Evolutionary conservation across 2,329 filamentous ascomycete species (phyloP).

Genomic region (Zymoseptoria pseudotritici): DNA sequence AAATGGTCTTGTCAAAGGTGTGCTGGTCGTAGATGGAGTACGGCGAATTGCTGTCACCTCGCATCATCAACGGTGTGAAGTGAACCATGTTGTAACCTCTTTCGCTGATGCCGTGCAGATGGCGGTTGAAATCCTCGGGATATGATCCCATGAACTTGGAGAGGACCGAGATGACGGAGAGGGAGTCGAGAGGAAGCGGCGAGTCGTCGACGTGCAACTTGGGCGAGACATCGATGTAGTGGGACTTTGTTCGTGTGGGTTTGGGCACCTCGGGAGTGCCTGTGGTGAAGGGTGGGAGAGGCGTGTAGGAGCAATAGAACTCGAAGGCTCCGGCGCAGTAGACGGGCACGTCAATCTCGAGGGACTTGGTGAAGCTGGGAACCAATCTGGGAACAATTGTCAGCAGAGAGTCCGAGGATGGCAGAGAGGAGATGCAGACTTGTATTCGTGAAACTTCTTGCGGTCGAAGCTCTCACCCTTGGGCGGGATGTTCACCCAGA

Average conservation of each 20-base stretch:
- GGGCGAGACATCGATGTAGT: slow-evolving; percentile 93
- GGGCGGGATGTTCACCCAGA: slow-evolving; percentile 93
- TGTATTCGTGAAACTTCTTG: slow-evolving; percentile 76
- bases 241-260: slow-evolving; percentile 57
- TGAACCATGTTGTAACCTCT: slow-evolving; percentile 99
- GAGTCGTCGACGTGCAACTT: slow-evolving; percentile 65
- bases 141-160: slow-evolving; percentile 98
- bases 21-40: slow-evolving; percentile 96
- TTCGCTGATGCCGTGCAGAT: slow-evolving; percentile 78
- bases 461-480: slow-evolving; percentile 69
- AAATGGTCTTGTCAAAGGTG: slow-evolving; percentile 71
- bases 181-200: slow-evolving; percentile 71
- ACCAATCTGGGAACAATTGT: slow-evolving; percentile 54
- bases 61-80: slow-evolving; percentile 86
- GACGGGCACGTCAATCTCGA: slow-evolving; percentile 84
- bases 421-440: slow-evolving; percentile 50
- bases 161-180: slow-evolving; percentile 87
- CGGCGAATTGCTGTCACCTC: slow-evolving; percentile 87
- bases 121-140: slow-evolving; percentile 80
- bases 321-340: slow-evolving; percentile 78
- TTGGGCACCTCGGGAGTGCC: slow-evolving; percentile 43
- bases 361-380: slow-evolving; percentile 85
- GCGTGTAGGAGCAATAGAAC: slow-evolving; percentile 88
- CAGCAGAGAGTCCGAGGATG: slow-evolving; percentile 1
- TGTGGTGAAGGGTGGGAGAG: slow-evolving; percentile 69